Evolutionary conservation across 805 yeast species (phyloP), one percentile per base, ranked within the genome.

Genomic region (Candida broadrunensis): DNA sequence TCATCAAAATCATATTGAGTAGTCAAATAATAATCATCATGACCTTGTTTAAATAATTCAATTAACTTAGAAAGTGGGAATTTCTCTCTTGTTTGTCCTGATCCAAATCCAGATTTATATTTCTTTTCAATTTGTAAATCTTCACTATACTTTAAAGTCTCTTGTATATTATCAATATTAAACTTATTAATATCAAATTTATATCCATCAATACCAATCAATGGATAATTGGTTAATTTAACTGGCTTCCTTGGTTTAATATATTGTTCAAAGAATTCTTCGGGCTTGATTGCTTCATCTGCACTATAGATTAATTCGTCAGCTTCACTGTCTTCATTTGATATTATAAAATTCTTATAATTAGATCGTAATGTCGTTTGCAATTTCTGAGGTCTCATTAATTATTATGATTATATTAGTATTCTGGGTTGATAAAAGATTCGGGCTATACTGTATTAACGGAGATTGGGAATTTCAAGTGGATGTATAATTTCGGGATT

Each of bases 101-200:
- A 74, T 1, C 91, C 91, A 60, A 77, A 85, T 2, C 90, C 90
- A 36, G 81, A 81, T 33, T 68, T 59, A 12, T 59, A 56, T 50
- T 78, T 77, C 46, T 71, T 71, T 52, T 85, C 91, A 14, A 84
- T 80, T 47, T 81, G 78, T 27, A 84, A 52, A 2, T 44, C 48
- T 1, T 50, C 60, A 8, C 65, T 56, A 34, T 63, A 64, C 3
- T 57, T 46, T 26, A 81, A 58, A 2, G 68, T 63, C 2, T 60
- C 54, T 4, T 46, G 65, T 6, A 81, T 55, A 1, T 55, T 51
- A 2, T 59, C 61, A 5, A 70, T 52, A 8, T 53, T 50, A 44
- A 79, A 68, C 4, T 51, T 35, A 1, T 50, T 49, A 4, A 66
- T 29, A 17, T 69, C 60, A 1, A 58, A 69, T 3, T 77, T 13